These are phyloP conservation scores for Viola odorata DNA, from an alignment of 345 rosid species.

Conservation along the genomic window DNA sequence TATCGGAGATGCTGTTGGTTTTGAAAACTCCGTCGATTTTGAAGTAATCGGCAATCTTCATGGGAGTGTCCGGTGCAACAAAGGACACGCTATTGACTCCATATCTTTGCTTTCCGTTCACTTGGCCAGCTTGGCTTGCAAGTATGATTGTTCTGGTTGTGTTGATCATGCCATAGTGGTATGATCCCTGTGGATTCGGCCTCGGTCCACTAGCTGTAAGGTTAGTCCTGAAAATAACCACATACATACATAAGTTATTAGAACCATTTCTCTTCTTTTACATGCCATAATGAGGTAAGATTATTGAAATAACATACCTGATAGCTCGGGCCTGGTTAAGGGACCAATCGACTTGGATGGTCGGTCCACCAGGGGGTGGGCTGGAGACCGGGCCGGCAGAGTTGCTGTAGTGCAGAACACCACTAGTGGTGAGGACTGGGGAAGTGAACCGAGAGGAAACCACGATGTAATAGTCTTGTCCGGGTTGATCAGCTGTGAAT, in stretches of 20 bases:
- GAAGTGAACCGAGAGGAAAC: constrained; percentile 70
- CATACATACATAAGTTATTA: neutral
- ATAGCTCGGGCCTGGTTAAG: constrained; percentile 83
- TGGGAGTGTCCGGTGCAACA: constrained; percentile 68
- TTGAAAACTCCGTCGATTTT: constrained; percentile 78
- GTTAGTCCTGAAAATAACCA: constrained; percentile 53
- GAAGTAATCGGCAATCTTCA: constrained; percentile 89
- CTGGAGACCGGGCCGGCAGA: constrained; percentile 65
- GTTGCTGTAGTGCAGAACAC: constrained; percentile 82
- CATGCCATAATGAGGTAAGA: too few species aligned
- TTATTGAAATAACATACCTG: constrained; percentile 30
- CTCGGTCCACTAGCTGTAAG: constrained; percentile 94
- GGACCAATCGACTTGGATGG: constrained; percentile 50
- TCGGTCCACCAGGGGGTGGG: constrained; percentile 73
- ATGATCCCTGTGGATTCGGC: constrained; percentile 97
- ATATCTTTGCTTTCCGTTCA: constrained; percentile 81
- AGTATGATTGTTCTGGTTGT: constrained; percentile 61
- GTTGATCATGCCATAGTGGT: constrained; percentile 87
- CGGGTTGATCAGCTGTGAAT: constrained; percentile 72
- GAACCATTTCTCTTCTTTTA: too few species aligned
- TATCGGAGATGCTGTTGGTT: constrained; percentile 61
- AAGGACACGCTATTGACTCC: constrained; percentile 76
- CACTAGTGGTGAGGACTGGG: constrained; percentile 62
- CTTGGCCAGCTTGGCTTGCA: constrained; percentile 65
- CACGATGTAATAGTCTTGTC: constrained; percentile 70